These are phyloP conservation scores for Alternaria alternata DNA, from an alignment of 2,329 filamentous ascomycete genomes.

Conservation along the genomic window DNA sequence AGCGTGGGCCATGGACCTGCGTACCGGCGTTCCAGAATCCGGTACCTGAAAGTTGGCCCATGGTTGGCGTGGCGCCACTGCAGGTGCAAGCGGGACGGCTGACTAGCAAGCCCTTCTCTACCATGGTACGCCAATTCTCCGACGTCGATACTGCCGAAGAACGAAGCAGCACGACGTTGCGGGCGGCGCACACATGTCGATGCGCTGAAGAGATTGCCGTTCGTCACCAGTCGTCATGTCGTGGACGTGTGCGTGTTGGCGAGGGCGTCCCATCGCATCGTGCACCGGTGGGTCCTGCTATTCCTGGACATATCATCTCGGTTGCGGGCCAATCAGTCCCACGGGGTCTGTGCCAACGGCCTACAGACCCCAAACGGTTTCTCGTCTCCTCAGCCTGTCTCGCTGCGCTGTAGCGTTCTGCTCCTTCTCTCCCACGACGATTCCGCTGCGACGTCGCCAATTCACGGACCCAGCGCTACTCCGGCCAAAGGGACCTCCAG, in stretches of 20 bases:
- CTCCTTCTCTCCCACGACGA: constrained; percentile 32
- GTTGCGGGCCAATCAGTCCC: constrained; percentile 21
- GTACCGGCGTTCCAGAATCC: constrained; percentile 19
- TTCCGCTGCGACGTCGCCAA: constrained; percentile 46
- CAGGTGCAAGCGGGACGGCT: constrained; percentile 13
- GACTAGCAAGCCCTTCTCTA: constrained; percentile 2
- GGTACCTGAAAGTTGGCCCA: constrained; percentile 4
- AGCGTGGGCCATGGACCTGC: constrained; percentile 5
- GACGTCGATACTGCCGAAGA: background rate
- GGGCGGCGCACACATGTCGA: background rate
- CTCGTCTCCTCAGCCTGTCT: constrained; percentile 10
- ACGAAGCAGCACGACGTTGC: background rate
- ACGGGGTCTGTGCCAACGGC: constrained; percentile 4
- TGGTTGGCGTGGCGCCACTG: constrained; percentile 15
- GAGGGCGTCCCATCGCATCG: background rate
- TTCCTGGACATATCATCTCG: constrained; percentile 25
- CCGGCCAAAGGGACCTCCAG: constrained; percentile 15
- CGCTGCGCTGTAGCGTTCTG: constrained; percentile 17
- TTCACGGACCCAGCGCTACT: constrained; percentile 18
- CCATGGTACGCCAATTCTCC: constrained; percentile 13
- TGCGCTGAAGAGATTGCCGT: background rate
- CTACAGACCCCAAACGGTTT: constrained; percentile 9
- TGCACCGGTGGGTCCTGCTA: constrained; percentile 16
- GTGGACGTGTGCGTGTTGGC: background rate
- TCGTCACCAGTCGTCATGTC: constrained; percentile 1